Conservation (phyloP, 2,329 filamentous ascomycete species). For the Tolypocladium cylindrosporum region DNA sequence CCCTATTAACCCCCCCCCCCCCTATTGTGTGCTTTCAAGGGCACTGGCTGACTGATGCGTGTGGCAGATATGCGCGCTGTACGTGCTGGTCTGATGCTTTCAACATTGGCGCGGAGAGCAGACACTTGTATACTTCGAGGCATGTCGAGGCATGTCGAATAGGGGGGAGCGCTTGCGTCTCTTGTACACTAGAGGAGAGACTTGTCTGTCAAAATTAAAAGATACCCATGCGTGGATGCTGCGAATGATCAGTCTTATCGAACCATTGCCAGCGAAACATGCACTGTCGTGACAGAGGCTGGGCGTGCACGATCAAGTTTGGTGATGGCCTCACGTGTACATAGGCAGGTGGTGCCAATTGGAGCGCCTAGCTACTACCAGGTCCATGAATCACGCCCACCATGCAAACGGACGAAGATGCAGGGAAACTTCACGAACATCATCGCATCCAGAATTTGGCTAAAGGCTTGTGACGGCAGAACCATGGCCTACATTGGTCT, state of each 20-base stretch:
- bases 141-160: not conserved
- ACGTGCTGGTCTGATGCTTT: slow-evolving; percentile 22
- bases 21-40: not conserved
- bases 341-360: not conserved
- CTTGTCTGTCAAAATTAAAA: not conserved
- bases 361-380: not conserved
- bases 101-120: not conserved
- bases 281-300: too few relatives aligned
- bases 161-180: not conserved
- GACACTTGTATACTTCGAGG: not conserved
- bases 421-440: not conserved
- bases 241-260: not conserved
- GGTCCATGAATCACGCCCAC: too few relatives aligned
- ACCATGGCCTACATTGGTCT: not conserved
- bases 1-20: not conserved
- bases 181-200: not conserved
- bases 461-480: too few relatives aligned
- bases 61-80: slow-evolving; percentile 40
- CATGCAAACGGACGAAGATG: too few relatives aligned
- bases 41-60: slow-evolving; percentile 7
- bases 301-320: too few relatives aligned
- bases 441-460: not conserved
- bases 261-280: too few relatives aligned
- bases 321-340: not conserved
- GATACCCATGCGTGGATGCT: not conserved